Evolutionary conservation across 2,329 filamentous ascomycete genomes (phyloP).

Genomic region (Phialocephala subalpina): DNA sequence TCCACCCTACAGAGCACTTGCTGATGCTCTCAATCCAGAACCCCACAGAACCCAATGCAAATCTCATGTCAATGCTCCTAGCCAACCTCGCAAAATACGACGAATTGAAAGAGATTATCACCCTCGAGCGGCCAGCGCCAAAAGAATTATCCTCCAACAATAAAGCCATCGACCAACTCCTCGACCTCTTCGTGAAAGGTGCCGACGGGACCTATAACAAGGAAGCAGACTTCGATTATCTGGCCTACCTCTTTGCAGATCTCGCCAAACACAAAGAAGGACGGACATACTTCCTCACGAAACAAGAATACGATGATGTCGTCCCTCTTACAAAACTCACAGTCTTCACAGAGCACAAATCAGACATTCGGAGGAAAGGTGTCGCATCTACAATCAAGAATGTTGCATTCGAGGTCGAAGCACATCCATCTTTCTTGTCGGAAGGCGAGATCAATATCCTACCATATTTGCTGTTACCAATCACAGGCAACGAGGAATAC

Average conservation of each 20-base stretch:
- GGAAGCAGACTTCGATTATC: constrained; percentile 87
- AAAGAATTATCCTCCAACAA: constrained; percentile 76
- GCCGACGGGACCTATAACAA: constrained; percentile 85
- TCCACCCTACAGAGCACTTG: background rate
- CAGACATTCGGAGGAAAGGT: constrained; percentile 84
- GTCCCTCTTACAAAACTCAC: constrained; percentile 92
- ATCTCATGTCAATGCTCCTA: constrained; percentile 88
- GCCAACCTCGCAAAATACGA: constrained; percentile 90
- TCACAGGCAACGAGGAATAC: constrained; percentile 89
- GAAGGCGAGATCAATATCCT: constrained; percentile 81
- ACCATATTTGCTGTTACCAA: constrained; percentile 87
- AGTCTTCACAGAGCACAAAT: constrained; percentile 92
- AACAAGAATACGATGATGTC: constrained; percentile 79
- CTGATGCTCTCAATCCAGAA: constrained; percentile 54
- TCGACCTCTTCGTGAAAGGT: constrained; percentile 96
- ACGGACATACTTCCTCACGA: constrained; percentile 75
- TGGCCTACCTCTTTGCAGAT: constrained; percentile 94
- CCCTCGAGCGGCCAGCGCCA: constrained; percentile 72
- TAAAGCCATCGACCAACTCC: constrained; percentile 84
- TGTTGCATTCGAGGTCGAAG: constrained; percentile 80
- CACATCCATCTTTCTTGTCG: constrained; percentile 75
- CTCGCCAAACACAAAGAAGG: constrained; percentile 82
- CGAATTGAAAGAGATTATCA: constrained; percentile 72
- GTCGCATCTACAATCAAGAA: constrained; percentile 98
- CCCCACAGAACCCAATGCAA: constrained; percentile 79